Evolutionary conservation across 331 rosid genomes (phyloP).

Genomic region (Quercus tomentella): DNA sequence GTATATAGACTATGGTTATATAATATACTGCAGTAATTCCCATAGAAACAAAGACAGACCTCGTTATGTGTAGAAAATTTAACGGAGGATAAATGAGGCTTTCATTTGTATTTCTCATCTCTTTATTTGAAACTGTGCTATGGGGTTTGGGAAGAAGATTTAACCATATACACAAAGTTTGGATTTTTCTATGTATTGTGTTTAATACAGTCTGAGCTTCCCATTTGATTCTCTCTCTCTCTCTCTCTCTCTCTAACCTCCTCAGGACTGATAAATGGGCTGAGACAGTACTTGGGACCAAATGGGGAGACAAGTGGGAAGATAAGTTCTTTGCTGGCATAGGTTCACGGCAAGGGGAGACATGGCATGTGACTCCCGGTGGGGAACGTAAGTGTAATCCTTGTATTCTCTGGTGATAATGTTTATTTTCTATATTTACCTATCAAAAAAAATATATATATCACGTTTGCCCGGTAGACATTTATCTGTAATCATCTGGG

Average conservation of each 20-base stretch:
- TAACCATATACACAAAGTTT: neutral
- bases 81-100: neutral
- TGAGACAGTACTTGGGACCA: constrained; percentile 91
- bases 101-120: neutral
- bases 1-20: neutral
- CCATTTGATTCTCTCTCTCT: constrained; percentile 15
- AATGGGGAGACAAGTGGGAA: constrained; percentile 99
- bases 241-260: constrained; percentile 23
- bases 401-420: neutral
- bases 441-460: neutral
- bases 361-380: constrained; percentile 91
- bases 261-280: constrained; percentile 99
- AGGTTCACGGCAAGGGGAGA: constrained; percentile 97
- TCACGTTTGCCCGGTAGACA: neutral
- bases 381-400: constrained; percentile 71
- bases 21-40: neutral
- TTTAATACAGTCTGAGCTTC: neutral
- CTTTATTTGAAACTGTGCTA: neutral
- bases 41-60: neutral
- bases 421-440: neutral
- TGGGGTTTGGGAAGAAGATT: neutral
- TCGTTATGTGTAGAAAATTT: neutral
- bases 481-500: neutral
- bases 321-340: constrained; percentile 89
- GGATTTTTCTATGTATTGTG: neutral